A percentile compares a stretch with the other conserved stretches of the same genome.
Evolutionary conservation across 805 yeast species (phyloP).

Genomic region (Saccharomycopsis synnaedendra): DNA sequence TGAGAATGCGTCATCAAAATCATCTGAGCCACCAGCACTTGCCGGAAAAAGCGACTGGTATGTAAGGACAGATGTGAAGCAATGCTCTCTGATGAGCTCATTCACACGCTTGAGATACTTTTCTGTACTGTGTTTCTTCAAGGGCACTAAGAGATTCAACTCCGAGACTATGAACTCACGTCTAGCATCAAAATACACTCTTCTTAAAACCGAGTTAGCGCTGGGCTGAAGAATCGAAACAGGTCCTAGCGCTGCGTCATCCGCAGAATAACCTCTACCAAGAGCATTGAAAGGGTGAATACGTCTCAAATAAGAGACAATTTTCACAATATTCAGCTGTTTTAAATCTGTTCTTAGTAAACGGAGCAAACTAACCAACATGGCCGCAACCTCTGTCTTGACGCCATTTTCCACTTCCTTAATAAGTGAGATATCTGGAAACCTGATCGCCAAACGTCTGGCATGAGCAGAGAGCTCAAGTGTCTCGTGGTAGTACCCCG

Average conservation of each 20-base stretch:
- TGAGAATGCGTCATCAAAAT: slow-evolving; percentile 22
- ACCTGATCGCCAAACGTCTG: slow-evolving; percentile 55
- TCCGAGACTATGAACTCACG: slow-evolving; percentile 56
- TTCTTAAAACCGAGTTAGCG: slow-evolving; percentile 29
- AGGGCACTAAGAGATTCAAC: slow-evolving; percentile 43
- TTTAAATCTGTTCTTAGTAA: slow-evolving; percentile 66
- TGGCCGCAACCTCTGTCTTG: slow-evolving; percentile 43
- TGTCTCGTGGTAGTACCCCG: slow-evolving; percentile 84
- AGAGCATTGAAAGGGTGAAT: slow-evolving; percentile 38
- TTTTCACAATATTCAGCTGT: slow-evolving; percentile 69
- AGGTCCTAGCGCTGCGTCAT: not conserved
- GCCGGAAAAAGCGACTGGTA: slow-evolving; percentile 50
- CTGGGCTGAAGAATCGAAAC: slow-evolving; percentile 7
- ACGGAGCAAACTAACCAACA: slow-evolving; percentile 62
- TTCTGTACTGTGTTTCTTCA: slow-evolving; percentile 38
- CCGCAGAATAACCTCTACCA: not conserved
- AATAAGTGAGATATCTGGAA: slow-evolving; percentile 39
- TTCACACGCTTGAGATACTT: slow-evolving; percentile 66
- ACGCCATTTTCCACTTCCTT: slow-evolving; percentile 43
- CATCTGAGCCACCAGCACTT: slow-evolving; percentile 15
- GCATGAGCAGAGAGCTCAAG: slow-evolving; percentile 72
- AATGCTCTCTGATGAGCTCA: slow-evolving; percentile 77
- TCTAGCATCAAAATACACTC: slow-evolving; percentile 57
- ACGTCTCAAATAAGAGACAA: slow-evolving; percentile 62
- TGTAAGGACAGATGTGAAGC: slow-evolving; percentile 61